phyloP scores from a whole-genome alignment of 192 early-diverging fungal species.

The Backusella luteola region DNA sequence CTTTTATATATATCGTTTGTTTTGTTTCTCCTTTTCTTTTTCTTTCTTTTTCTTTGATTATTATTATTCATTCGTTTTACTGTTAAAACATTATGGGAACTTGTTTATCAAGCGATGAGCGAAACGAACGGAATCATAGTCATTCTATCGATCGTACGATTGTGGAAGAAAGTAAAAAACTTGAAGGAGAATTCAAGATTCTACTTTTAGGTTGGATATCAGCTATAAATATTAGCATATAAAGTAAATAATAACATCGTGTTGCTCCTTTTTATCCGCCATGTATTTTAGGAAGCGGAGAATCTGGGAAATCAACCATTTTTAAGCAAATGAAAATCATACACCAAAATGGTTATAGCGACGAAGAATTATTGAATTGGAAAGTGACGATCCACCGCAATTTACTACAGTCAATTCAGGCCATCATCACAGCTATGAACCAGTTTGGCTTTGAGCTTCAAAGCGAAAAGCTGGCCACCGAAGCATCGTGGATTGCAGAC shows the following conservation, averaged over 20 bases:
- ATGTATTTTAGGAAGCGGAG: constrained; percentile 68
- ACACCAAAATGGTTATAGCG: constrained; percentile 88
- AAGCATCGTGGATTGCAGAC: not conserved
- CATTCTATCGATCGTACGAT: constrained; percentile 60
- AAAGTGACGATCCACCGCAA: constrained; percentile 84
- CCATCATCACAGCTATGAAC: constrained; percentile 69
- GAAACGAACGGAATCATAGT: constrained; percentile 47
- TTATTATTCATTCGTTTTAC: not conserved
- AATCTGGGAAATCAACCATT: constrained; percentile 95
- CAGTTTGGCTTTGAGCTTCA: constrained; percentile 55
- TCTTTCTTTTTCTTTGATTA: not conserved
- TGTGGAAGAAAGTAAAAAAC: constrained; percentile 57
- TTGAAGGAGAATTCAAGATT: constrained; percentile 74
- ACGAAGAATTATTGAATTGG: constrained; percentile 75
- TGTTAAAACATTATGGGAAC: constrained; percentile 51
- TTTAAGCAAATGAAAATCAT: constrained; percentile 99
- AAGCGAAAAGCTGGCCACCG: constrained; percentile 18
- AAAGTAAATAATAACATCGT: not conserved
- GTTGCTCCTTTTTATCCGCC: not conserved
- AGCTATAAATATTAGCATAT: not conserved
- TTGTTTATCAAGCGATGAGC: constrained; percentile 66
- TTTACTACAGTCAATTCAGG: constrained; percentile 78
- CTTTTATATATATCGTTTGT: not conserved
- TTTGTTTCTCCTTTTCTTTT: not conserved
- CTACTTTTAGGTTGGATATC: constrained; percentile 57